Conservation (phyloP, 164 flowering plant species). For the Tetracentron sinense region DNA sequence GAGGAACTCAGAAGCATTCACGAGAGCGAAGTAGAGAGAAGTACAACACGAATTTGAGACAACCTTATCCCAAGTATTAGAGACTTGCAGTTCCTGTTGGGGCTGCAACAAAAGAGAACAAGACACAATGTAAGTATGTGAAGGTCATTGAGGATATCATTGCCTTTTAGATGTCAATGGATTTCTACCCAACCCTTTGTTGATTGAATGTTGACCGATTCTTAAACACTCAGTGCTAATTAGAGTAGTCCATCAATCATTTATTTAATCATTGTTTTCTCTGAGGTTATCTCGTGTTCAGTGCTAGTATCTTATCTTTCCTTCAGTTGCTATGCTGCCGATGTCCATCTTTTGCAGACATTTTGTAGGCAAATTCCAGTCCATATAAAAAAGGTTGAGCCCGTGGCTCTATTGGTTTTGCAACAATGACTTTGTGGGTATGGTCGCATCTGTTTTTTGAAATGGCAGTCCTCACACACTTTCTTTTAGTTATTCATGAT, state of each 20-base stretch:
- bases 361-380: no score
- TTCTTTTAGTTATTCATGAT: no score
- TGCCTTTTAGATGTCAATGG: conserved; percentile 51
- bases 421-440: no score
- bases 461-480: no score
- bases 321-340: no score
- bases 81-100: conserved; percentile 81
- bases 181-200: conserved; percentile 67
- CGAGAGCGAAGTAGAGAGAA: conserved; percentile 66
- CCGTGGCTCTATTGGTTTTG: no score
- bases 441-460: no score
- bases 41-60: conserved; percentile 58
- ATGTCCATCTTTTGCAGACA: background rate
- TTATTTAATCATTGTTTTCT: background rate
- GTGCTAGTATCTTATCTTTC: no score
- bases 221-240: background rate
- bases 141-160: conserved; percentile 46
- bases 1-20: conserved; percentile 54
- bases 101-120: conserved; percentile 63
- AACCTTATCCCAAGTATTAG: conserved; percentile 62
- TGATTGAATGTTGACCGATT: conserved; percentile 13
- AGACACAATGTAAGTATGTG: conserved; percentile 25
- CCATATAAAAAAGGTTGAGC: no score
- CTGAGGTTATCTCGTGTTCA: background rate
- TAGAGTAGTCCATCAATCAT: conserved; percentile 1